Base-by-base conservation (phyloP, 2,329 filamentous ascomycete species). In the Pyrenophora graminea region DNA sequence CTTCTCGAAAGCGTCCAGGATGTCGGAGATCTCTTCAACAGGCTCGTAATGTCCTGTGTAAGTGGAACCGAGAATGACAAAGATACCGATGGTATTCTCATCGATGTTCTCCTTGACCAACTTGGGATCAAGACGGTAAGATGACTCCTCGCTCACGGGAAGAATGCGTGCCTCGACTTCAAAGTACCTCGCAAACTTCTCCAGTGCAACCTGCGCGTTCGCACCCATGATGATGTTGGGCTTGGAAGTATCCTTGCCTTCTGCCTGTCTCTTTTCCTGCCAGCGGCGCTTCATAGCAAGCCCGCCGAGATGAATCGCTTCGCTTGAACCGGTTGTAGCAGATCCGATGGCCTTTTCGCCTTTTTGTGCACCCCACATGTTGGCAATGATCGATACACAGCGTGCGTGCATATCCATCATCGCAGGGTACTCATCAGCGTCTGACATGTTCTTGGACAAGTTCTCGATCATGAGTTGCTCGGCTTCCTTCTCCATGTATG, bases 31-130 rank as follows among this genome's bases (percentile, higher is more conserved):
- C 62, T 85, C 83, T 66, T 88, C 83, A 0, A 90, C 86, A 0
- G 86, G 85, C 70, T 90, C 87, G 56, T 86, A 90, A 64, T 90
- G 85, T 0, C 87, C 87, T 0, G 87, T 90, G 59, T 90, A 90
- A 0, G 87, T 90, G 43, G 81, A 85, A 3, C 87, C 87, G 4
- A 90, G 64, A 45, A 90, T 90, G 0, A 87, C 84, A 63, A 88
- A 90, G 0, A 90, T 76, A n/a, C 87, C 87, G 59, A 90, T 89
- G 0, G 87, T 90, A 59, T 90, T 90, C 71, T 90, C 87, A 55
- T 90, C 86, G 30, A 90, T 80, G 56, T 87, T 86, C 61, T 89
- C 68, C 62, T 80, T 83, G 1, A 89, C 84, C 21, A 85, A 71
- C 3, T 83, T 77, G 0, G 86, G 83, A 58, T 90, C 85, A 6